Conservation (phyloP, 129 eudicot genomes). For the Mikania micrantha region DNA sequence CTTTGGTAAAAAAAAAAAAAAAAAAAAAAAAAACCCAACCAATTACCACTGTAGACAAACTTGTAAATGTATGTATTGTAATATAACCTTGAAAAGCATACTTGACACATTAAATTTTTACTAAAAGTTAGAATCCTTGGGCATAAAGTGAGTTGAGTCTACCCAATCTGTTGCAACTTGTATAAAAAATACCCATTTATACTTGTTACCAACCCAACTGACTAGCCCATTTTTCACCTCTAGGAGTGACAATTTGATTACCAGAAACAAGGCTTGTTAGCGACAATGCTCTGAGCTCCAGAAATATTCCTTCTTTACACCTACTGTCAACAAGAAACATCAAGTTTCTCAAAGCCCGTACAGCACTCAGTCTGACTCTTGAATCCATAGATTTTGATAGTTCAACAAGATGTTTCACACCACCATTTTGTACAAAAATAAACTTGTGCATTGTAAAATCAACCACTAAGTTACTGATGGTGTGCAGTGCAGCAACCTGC, state of each 20-base stretch:
- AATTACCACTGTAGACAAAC: no score
- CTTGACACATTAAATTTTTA: neutral
- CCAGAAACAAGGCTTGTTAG: conserved; percentile 77
- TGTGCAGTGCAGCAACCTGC: conserved; percentile 84
- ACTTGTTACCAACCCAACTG: neutral
- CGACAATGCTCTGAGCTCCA: conserved; percentile 62
- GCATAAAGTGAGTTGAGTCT: neutral
- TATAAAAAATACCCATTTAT: neutral
- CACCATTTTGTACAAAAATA: conserved; percentile 58
- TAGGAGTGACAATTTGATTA: conserved; percentile 20
- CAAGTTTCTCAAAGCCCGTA: conserved; percentile 89
- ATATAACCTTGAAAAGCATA: neutral
- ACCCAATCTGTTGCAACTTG: neutral
- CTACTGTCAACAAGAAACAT: conserved; percentile 63
- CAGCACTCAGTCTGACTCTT: conserved; percentile 62
- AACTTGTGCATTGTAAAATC: conserved; percentile 65
- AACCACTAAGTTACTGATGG: conserved; percentile 74
- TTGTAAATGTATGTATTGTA: no score
- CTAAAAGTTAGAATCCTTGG: neutral
- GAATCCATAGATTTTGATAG: conserved; percentile 92
- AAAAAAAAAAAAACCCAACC: no score
- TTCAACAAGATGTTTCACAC: conserved; percentile 79
- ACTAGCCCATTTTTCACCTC: neutral
- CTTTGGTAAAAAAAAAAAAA: no score
- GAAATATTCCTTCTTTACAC: conserved; percentile 64